A percentile compares a stretch with the other conserved stretches of the same genome.
phyloP scores from a whole-genome alignment of 164 flowering plant genomes.

The Paratinospora sagittata region DNA sequence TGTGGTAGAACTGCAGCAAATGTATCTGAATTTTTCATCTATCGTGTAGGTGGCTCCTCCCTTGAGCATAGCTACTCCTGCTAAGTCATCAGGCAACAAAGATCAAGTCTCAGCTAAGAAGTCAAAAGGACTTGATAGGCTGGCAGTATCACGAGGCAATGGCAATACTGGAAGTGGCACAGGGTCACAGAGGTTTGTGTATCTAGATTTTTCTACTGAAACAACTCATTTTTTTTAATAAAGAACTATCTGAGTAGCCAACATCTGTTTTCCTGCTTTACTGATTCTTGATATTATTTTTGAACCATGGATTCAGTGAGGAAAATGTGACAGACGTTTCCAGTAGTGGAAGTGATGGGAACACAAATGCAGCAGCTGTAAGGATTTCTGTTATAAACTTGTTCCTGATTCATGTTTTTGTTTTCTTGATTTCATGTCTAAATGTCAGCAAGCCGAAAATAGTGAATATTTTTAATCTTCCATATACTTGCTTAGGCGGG shows the following conservation, averaged over 20 bases:
- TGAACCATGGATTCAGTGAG: conserved; percentile 18
- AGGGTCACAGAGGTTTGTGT: conserved; percentile 31
- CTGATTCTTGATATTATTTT: conserved; percentile 1
- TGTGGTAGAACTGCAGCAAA: background rate
- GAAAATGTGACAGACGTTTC: conserved; percentile 49
- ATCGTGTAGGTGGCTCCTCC: conserved; percentile 48
- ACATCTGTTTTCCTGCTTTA: background rate
- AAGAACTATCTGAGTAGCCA: background rate
- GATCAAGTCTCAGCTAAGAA: conserved; percentile 58
- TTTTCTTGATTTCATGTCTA: background rate
- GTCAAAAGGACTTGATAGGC: conserved; percentile 71
- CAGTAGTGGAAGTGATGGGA: conserved; percentile 71
- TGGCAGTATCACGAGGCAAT: conserved; percentile 72
- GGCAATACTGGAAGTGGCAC: conserved; percentile 42
- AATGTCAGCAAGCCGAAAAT: background rate
- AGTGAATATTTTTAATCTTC: background rate
- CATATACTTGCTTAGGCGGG: conserved; percentile 29
- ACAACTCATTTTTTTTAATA: background rate
- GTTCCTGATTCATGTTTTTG: background rate
- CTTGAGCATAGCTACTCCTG: conserved; percentile 48
- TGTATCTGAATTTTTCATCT: background rate
- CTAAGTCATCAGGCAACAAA: conserved; percentile 53
- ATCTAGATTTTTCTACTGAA: background rate
- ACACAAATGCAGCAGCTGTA: conserved; percentile 39
- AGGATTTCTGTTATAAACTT: background rate